Evolutionary conservation across 257 asterid genomes (phyloP).

Genomic region (Solanum corneliomulleri): DNA sequence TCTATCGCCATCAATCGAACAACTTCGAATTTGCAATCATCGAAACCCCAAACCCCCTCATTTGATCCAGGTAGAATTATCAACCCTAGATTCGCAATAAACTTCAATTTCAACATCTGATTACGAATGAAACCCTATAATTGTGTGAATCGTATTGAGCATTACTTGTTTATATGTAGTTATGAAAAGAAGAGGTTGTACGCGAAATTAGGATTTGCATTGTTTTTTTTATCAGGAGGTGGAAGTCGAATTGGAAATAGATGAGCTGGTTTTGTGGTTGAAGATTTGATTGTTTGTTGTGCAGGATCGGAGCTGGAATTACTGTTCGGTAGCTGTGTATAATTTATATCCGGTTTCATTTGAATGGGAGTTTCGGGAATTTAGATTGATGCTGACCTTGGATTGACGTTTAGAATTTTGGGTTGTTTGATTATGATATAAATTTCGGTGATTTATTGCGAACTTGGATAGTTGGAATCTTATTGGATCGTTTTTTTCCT

Average conservation of each 20-base stretch:
- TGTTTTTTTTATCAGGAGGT: not conserved
- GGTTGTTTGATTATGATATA: not conserved
- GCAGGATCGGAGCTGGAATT: not conserved
- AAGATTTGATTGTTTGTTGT: not conserved
- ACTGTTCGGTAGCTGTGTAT: slow-evolving; percentile 1
- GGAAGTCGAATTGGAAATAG: not conserved
- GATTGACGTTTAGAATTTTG: not conserved
- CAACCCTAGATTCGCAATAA: slow-evolving; percentile 14
- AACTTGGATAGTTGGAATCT: not conserved
- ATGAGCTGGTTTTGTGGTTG: not conserved
- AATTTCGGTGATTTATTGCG: not conserved
- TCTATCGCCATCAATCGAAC: slow-evolving; percentile 10
- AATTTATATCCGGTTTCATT: slow-evolving; percentile 5
- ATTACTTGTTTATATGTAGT: not conserved
- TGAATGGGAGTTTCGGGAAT: not conserved
- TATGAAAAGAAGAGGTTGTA: not conserved
- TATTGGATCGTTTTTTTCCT: not conserved
- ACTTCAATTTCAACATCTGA: slow-evolving; percentile 11
- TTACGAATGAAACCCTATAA: slow-evolving; percentile 10
- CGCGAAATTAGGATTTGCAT: not conserved
- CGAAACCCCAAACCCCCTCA: not conserved
- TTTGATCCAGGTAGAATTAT: slow-evolving; percentile 21
- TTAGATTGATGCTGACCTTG: not conserved
- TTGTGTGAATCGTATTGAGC: not conserved
- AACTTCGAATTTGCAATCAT: slow-evolving; percentile 18